Percentiles rank a stretch among this genome's conserved stretches.
These are phyloP conservation scores for Phanerochaete carnosa DNA, from an alignment of 768 basidiomycete genomes.

Conservation along the genomic window DNA sequence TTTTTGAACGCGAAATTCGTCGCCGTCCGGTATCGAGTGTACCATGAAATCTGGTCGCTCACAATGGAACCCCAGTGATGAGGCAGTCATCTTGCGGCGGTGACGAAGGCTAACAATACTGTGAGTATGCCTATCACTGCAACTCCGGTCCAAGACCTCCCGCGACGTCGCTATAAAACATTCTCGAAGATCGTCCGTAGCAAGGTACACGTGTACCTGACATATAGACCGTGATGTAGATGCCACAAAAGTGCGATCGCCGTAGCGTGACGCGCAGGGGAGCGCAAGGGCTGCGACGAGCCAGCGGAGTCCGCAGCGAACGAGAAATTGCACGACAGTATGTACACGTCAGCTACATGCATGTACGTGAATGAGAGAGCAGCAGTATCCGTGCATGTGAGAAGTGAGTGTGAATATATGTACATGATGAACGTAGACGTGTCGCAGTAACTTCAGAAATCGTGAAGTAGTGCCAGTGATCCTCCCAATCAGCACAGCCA, in stretches of 20 bases:
- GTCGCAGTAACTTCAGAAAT: conserved; percentile 13
- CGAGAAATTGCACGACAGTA: not conserved
- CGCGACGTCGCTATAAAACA: not conserved
- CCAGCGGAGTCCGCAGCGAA: not conserved
- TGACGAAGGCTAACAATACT: too few species aligned
- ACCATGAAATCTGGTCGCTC: conserved; percentile 54
- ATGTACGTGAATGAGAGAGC: not conserved
- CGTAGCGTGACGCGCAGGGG: not conserved
- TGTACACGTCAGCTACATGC: not conserved
- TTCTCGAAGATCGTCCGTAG: not conserved
- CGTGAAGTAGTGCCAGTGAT: conserved; percentile 13
- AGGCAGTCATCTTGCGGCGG: not conserved
- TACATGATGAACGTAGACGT: conserved; percentile 22
- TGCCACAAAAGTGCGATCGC: not conserved
- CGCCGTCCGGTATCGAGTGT: conserved; percentile 49
- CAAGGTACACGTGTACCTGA: not conserved
- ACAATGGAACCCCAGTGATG: conserved; percentile 32
- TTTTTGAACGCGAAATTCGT: conserved; percentile 48
- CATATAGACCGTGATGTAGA: not conserved
- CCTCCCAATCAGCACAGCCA: conserved; percentile 21
- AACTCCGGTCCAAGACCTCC: too few species aligned
- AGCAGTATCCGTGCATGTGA: conserved; percentile 15
- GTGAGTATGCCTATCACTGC: too few species aligned
- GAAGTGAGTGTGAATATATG: conserved; percentile 22
- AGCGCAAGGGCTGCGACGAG: not conserved